Base-by-base conservation (phyloP, 176 grass and related monocot species). In the Tillandsia leiboldiana region DNA sequence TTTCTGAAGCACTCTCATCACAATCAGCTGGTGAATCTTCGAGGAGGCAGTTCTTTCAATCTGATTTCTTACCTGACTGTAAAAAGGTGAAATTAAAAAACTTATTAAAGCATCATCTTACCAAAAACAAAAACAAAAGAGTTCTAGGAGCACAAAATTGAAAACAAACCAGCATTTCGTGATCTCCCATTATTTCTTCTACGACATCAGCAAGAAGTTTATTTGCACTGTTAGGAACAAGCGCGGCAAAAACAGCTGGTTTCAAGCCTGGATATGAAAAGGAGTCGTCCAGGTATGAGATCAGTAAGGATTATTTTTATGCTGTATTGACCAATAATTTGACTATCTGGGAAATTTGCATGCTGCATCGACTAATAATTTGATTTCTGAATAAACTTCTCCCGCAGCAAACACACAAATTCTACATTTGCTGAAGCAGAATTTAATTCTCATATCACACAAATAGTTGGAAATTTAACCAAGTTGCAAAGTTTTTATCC, bases 151-250 rank as follows among this genome's bases (percentile, higher is more conserved):
- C n/a, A 53, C 77, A 69, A 8, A 17, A 50, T 26, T 28, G 14
- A 74, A 22, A 83, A 83, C 83, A 66, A 71, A 96, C 92, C 86
- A 96, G 76, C 93, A 90, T 85, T 69, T 96, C 88, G 56, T 96
- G 93, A 61, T 96, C 93, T 3, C 93, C 93, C 70, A 81, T 90
- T 73, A 96, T 96, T 80, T 96, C 93, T 49, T 86, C 93, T 15
- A 96, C 87, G 42, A 96, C 83, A 65, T 90, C 93, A 13, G 70
- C 64, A 13, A 96, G 86, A 80, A 92, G 15, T 70, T 96, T 92
- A 13, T 92, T 79, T 70, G 86, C 81, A 72, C 93, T 92, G 49
- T 92, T 96, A 61, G 86, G 93, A 87, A 96, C 93, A 76, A 96
- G 85, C 54, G 92, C 88, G 49, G 92, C 92, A 81, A 96, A 96